Evolutionary conservation across 1,139 yeast genomes (phyloP).

Genomic region (Debaryomyces sp.): DNA sequence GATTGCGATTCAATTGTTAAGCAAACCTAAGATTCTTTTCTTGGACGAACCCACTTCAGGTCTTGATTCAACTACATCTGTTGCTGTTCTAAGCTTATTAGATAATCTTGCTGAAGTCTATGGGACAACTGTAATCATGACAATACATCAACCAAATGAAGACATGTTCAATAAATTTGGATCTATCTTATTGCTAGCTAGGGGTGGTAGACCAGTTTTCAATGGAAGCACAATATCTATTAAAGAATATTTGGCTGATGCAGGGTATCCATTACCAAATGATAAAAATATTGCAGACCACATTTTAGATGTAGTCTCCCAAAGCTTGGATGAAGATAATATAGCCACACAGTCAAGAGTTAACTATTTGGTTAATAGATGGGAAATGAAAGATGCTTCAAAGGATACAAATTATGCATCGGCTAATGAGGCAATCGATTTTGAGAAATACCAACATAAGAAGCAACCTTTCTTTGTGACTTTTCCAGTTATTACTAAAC

Average conservation of each 20-base stretch:
- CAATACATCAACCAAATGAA: conserved; percentile 84
- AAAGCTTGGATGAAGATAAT: conserved; percentile 36
- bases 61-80: conserved; percentile 77
- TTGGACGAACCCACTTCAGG: conserved; percentile 93
- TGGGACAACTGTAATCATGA: conserved; percentile 72
- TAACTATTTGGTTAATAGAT: conserved; percentile 34
- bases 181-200: conserved; percentile 64
- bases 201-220: conserved; percentile 72
- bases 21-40: conserved; percentile 69
- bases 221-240: conserved; percentile 52
- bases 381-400: conserved; percentile 27
- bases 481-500: conserved; percentile 31
- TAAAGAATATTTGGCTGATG: conserved; percentile 39
- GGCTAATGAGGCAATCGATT: conserved; percentile 16
- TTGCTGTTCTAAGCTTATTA: conserved; percentile 65
- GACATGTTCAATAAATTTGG: conserved; percentile 67
- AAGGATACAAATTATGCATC: conserved; percentile 9
- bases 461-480: conserved; percentile 28
- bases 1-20: conserved; percentile 75
- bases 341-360: conserved; percentile 34
- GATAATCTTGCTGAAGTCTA: conserved; percentile 54
- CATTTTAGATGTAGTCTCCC: conserved; percentile 69
- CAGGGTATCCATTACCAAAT: conserved; percentile 60
- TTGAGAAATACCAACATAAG: conserved; percentile 21
- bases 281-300: conserved; percentile 72